A percentile compares a stretch with the other conserved stretches of the same genome.
phyloP scores from a whole-genome alignment of 768 basidiomycete species.

The Sarcomyxa edulis region DNA sequence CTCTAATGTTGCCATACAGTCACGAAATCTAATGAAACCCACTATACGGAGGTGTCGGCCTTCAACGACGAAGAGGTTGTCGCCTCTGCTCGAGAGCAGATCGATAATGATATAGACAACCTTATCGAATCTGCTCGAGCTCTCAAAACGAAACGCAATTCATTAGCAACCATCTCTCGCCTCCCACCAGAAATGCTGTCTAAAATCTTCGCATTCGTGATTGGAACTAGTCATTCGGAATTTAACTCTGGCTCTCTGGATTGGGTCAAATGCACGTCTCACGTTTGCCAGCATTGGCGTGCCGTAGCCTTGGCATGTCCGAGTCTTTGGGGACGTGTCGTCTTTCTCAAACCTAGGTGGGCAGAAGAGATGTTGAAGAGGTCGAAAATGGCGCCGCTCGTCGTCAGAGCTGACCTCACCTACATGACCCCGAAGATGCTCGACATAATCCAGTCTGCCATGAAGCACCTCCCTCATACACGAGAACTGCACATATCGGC shows the following conservation, averaged over 20 bases:
- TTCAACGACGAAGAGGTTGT: background rate
- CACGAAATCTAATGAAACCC: background rate
- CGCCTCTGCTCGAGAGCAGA: conserved; percentile 17
- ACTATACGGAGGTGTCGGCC: background rate
- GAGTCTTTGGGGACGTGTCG: conserved; percentile 32
- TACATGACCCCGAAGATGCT: conserved; percentile 21
- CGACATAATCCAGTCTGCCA: conserved; percentile 21
- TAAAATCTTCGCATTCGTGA: conserved; percentile 27
- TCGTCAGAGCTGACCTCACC: conserved; percentile 19
- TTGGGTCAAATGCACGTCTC: conserved; percentile 28
- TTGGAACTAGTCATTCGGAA: no score
- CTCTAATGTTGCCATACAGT: background rate
- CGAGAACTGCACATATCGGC: conserved; percentile 24
- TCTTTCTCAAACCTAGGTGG: conserved; percentile 28
- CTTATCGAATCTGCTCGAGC: conserved; percentile 27
- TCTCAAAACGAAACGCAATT: conserved; percentile 31
- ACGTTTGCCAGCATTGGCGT: conserved; percentile 40
- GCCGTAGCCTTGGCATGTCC: conserved; percentile 34
- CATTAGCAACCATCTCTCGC: conserved; percentile 27
- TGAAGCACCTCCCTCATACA: conserved; percentile 27
- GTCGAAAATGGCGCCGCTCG: conserved; percentile 35
- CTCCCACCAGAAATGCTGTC: conserved; percentile 39
- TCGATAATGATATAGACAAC: conserved; percentile 31
- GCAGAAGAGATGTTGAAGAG: conserved; percentile 37
- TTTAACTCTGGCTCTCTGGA: no score